A percentile compares a stretch with the other conserved stretches of the same genome.
These are phyloP conservation scores for Solanum chacoense DNA, from an alignment of 305 asterid genomes.

Conservation along the genomic window DNA sequence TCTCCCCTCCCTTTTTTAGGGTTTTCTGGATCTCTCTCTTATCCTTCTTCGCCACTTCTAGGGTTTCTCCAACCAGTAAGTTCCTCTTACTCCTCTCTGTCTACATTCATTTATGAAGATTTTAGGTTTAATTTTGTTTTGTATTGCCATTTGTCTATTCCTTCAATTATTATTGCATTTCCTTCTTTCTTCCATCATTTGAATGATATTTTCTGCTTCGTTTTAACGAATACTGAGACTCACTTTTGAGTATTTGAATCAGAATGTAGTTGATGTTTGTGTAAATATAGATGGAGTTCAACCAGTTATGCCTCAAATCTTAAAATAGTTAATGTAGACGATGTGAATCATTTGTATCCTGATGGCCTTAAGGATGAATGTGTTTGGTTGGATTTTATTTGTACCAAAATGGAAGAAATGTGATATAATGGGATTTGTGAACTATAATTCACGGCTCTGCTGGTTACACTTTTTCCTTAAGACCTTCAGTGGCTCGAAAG, in stretches of 20 bases:
- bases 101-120: background rate
- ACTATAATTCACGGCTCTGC: background rate
- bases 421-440: background rate
- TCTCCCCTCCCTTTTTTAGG: background rate
- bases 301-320: background rate
- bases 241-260: background rate
- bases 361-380: background rate
- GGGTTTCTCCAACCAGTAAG: constrained; percentile 8
- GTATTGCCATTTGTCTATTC: background rate
- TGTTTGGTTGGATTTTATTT: background rate
- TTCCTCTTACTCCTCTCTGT: background rate
- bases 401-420: background rate
- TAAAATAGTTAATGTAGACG: background rate
- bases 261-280: background rate
- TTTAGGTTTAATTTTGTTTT: background rate
- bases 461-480: background rate
- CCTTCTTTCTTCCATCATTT: background rate
- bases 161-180: background rate
- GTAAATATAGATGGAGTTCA: background rate
- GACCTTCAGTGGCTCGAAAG: background rate
- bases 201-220: background rate
- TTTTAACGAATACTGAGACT: background rate
- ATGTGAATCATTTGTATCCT: background rate
- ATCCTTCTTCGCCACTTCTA: background rate
- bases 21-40: background rate